Conservation (phyloP, 2,329 filamentous ascomycete genomes). For the Botrytis fragariae region DNA sequence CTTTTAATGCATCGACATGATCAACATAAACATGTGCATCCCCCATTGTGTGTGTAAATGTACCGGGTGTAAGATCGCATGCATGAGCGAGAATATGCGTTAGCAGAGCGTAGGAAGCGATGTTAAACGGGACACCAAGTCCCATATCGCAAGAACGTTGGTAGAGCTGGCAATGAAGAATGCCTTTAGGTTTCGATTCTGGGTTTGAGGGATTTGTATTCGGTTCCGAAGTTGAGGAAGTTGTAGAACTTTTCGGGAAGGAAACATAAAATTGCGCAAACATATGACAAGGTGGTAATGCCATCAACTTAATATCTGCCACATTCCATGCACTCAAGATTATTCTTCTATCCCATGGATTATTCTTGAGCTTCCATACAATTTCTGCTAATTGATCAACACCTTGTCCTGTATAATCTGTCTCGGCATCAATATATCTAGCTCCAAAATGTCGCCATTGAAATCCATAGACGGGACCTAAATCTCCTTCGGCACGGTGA, state of each 20-base stretch:
- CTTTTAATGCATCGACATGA: conserved; percentile 81
- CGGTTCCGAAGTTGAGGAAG: background rate
- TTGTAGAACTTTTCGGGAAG: conserved; percentile 26
- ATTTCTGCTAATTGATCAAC: conserved; percentile 92
- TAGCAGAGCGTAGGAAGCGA: conserved; percentile 87
- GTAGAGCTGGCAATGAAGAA: conserved; percentile 85
- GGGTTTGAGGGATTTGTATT: background rate
- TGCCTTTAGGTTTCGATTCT: conserved; percentile 49
- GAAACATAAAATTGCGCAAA: conserved; percentile 80
- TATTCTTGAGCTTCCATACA: conserved; percentile 78
- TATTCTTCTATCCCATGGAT: conserved; percentile 85
- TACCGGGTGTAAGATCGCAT: conserved; percentile 79
- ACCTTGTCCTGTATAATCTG: conserved; percentile 83
- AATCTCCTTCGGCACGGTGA: conserved; percentile 80
- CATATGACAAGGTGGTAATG: conserved; percentile 92
- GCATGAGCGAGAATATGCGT: conserved; percentile 94
- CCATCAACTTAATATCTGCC: conserved; percentile 80
- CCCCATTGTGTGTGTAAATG: conserved; percentile 91
- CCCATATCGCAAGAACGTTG: conserved; percentile 97
- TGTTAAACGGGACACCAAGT: conserved; percentile 93
- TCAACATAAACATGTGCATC: conserved; percentile 97
- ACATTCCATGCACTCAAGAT: conserved; percentile 96
- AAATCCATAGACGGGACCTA: conserved; percentile 96
- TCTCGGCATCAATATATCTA: conserved; percentile 72
- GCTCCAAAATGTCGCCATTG: conserved; percentile 99